phyloP scores from a whole-genome alignment of 2,329 filamentous ascomycete species.

The Trichocomaceae sp. region DNA sequence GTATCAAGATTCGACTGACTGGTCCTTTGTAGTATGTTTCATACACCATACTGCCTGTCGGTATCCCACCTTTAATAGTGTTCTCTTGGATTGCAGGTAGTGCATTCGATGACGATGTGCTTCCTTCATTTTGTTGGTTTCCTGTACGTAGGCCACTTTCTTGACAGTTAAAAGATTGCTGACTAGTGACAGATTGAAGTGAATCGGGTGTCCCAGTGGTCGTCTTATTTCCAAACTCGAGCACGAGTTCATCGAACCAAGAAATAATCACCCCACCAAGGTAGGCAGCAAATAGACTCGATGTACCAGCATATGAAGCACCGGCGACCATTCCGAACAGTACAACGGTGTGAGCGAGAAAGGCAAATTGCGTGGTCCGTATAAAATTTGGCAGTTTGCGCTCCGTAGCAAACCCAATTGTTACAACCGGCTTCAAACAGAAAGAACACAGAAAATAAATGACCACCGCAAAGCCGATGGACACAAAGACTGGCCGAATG shows the following conservation, averaged over 20 bases:
- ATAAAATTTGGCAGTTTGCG: background rate
- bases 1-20: conserved; percentile 53
- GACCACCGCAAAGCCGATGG: conserved; percentile 29
- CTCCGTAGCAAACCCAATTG: background rate
- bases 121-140: background rate
- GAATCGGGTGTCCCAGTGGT: background rate
- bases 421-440: background rate
- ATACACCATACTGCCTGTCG: conserved; percentile 33
- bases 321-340: conserved; percentile 44
- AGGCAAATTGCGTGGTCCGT: conserved; percentile 20
- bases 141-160: background rate
- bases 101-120: background rate
- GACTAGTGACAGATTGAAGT: background rate
- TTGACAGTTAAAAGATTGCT: background rate
- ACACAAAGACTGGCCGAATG: conserved; percentile 47
- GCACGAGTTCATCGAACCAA: conserved; percentile 40
- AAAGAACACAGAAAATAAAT: conserved; percentile 23
- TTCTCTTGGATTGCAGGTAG: background rate
- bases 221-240: background rate
- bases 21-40: conserved; percentile 42
- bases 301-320: conserved; percentile 50
- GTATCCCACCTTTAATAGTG: background rate
- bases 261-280: conserved; percentile 48
- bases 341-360: conserved; percentile 40
- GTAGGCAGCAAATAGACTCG: conserved; percentile 52